Conservation (phyloP, 2,329 filamentous ascomycete species). For the Lachnellula suecica region DNA sequence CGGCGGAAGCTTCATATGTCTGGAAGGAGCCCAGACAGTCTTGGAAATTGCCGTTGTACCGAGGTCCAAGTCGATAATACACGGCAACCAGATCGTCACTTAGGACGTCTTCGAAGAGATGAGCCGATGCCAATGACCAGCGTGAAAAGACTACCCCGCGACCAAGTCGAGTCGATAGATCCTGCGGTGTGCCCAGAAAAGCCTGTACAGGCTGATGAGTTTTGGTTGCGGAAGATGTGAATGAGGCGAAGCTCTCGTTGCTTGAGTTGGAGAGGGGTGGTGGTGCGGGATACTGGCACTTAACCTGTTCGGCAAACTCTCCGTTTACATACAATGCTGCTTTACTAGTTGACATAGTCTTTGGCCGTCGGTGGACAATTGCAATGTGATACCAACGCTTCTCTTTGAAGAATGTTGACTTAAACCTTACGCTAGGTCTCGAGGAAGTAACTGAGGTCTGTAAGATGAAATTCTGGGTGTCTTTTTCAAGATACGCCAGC, state of each 20-base stretch:
- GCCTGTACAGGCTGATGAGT: constrained; percentile 75
- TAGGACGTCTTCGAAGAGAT: constrained; percentile 82
- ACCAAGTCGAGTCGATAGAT: constrained; percentile 75
- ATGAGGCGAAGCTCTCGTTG: constrained; percentile 69
- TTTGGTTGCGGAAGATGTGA: constrained; percentile 59
- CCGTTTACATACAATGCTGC: constrained; percentile 90
- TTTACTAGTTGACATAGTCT: constrained; percentile 72
- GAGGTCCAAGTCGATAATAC: constrained; percentile 82
- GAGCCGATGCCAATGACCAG: constrained; percentile 88
- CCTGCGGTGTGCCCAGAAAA: constrained; percentile 89
- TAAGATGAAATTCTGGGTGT: constrained; percentile 90
- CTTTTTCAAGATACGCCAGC: constrained; percentile 88
- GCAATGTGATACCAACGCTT: constrained; percentile 91
- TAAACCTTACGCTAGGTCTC: constrained; percentile 90
- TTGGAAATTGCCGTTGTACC: constrained; percentile 95
- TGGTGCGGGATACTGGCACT: constrained; percentile 80
- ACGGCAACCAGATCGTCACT: constrained; percentile 93
- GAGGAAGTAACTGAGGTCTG: constrained; percentile 89
- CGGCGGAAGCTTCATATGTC: constrained; percentile 91
- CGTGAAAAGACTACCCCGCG: constrained; percentile 71
- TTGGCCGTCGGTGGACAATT: constrained; percentile 78
- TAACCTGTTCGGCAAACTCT: constrained; percentile 89
- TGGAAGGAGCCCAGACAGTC: constrained; percentile 95
- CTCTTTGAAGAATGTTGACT: constrained; percentile 73
- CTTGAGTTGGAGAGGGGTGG: constrained; percentile 64